These are phyloP conservation scores for Borovskyia barvae DNA, from an alignment of 208 protist species.

Conservation along the genomic window DNA sequence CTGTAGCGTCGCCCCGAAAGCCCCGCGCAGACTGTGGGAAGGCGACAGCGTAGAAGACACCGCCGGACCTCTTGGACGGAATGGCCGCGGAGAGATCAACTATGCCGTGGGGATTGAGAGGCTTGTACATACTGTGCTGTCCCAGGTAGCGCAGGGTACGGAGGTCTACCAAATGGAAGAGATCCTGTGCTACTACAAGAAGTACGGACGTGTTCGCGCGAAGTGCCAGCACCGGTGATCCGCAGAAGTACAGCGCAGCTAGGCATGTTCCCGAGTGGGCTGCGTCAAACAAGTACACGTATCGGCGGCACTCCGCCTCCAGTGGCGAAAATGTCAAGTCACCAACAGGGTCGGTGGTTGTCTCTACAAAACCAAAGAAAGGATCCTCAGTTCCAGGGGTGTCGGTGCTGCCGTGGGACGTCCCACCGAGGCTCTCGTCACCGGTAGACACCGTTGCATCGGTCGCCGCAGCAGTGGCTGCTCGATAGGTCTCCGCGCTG, in stretches of 20 bases:
- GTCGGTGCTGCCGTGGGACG: too few species aligned
- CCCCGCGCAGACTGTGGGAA: conserved; percentile 27
- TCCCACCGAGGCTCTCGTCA: too few species aligned
- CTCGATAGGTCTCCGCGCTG: too few species aligned
- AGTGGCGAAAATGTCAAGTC: conserved; percentile 6
- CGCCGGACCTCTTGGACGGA: neutral
- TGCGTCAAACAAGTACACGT: conserved; percentile 57
- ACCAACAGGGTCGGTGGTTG: neutral
- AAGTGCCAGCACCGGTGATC: conserved; percentile 36
- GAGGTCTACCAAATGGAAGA: conserved; percentile 69
- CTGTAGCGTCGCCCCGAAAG: conserved; percentile 20
- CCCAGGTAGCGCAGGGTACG: conserved; percentile 48
- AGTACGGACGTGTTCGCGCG: conserved; percentile 46
- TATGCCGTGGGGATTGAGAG: conserved; percentile 38
- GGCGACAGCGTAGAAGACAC: conserved; percentile 9
- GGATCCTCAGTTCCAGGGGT: too few species aligned
- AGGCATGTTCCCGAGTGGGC: conserved; percentile 25
- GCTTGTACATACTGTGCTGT: conserved; percentile 45
- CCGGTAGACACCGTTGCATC: too few species aligned
- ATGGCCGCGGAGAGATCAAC: conserved; percentile 38
- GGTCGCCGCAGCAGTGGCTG: too few species aligned
- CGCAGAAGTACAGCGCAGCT: conserved; percentile 62
- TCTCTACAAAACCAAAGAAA: neutral
- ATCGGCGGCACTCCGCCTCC: conserved; percentile 22
- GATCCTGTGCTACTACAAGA: conserved; percentile 38